phyloP scores from a whole-genome alignment of 2,329 filamentous ascomycete genomes.

The Pseudocercospora fuligena region DNA sequence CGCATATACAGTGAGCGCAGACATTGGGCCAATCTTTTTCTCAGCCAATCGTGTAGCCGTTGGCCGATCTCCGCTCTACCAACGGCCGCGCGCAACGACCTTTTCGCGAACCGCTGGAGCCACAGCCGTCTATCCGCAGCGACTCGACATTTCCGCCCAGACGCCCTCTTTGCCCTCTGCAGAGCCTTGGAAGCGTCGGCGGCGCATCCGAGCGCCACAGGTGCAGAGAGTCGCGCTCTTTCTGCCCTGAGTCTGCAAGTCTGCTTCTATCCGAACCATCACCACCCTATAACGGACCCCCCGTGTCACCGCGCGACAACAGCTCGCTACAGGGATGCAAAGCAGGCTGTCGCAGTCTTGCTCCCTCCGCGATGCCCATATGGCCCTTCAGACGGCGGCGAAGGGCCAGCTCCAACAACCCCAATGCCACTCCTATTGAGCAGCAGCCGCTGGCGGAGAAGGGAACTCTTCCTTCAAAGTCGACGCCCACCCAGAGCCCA shows the following conservation, averaged over 20 bases:
- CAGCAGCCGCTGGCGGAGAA: constrained; percentile 57
- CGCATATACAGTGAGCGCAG: constrained; percentile 2
- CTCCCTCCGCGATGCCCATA: constrained; percentile 65
- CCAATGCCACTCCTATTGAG: constrained; percentile 25
- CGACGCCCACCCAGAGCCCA: constrained; percentile 14
- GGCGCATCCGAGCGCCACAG: constrained; percentile 9
- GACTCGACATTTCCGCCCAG: constrained; percentile 11
- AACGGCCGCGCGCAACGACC: constrained; percentile 7
- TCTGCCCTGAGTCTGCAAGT: background rate
- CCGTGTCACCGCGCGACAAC: constrained; percentile 2
- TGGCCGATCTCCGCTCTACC: constrained; percentile 1
- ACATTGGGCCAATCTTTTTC: constrained; percentile 9
- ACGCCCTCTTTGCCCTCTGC: background rate
- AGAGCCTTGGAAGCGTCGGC: constrained; percentile 1
- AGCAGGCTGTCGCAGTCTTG: constrained; percentile 4
- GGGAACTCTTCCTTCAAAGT: constrained; percentile 39
- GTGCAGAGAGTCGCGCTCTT: constrained; percentile 6
- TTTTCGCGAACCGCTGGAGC: background rate
- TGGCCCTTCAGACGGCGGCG: constrained; percentile 82
- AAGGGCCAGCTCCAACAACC: constrained; percentile 29
- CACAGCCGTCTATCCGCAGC: constrained; percentile 9
- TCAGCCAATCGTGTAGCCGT: constrained; percentile 19
- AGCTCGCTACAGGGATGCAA: constrained; percentile 25
- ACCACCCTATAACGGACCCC: constrained; percentile 5
- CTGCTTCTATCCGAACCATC: background rate